These are phyloP conservation scores for Penicillium sp. DNA, from an alignment of 2,329 filamentous ascomycete genomes.

Conservation along the genomic window DNA sequence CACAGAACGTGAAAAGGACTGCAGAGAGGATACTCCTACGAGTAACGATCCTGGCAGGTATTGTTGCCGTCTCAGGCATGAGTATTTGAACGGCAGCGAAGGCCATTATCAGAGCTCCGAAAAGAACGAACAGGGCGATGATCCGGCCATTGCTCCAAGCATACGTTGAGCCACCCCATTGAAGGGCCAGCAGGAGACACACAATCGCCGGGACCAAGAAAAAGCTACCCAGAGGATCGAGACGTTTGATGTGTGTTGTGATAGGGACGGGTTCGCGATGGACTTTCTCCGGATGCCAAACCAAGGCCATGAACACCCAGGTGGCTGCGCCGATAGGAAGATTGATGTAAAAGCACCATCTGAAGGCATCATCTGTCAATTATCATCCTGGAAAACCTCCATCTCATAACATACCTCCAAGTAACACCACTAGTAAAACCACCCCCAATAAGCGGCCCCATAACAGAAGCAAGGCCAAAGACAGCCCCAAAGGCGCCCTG, in stretches of 20 bases:
- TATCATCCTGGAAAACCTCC: not conserved
- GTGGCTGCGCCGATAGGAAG: conserved; percentile 42
- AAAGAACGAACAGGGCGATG: conserved; percentile 23
- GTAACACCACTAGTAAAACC: conserved; percentile 17
- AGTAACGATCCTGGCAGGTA: conserved; percentile 52
- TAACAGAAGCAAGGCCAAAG: conserved; percentile 28
- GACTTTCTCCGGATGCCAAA: conserved; percentile 49
- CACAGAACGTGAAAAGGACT: conserved; percentile 36
- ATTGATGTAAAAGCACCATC: conserved; percentile 47
- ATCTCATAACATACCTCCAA: conserved; percentile 16
- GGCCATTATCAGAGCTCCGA: conserved; percentile 32
- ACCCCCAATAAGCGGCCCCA: conserved; percentile 25
- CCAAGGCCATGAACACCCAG: conserved; percentile 34
- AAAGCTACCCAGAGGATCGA: conserved; percentile 37
- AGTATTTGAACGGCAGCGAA: conserved; percentile 49
- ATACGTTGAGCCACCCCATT: conserved; percentile 25
- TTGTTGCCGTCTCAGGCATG: conserved; percentile 49
- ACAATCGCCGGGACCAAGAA: conserved; percentile 29
- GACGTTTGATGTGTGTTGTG: conserved; percentile 11
- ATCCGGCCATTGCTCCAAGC: conserved; percentile 23
- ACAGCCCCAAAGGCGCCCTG: conserved; percentile 19
- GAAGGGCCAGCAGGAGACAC: conserved; percentile 23
- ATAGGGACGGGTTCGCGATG: conserved; percentile 36
- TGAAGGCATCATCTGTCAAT: not conserved
- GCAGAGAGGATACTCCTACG: conserved; percentile 42